Evolutionary conservation across 306 rosid species (phyloP), one percentile per base, ranked within the genome.

Genomic region (Begonia peltatifolia): DNA sequence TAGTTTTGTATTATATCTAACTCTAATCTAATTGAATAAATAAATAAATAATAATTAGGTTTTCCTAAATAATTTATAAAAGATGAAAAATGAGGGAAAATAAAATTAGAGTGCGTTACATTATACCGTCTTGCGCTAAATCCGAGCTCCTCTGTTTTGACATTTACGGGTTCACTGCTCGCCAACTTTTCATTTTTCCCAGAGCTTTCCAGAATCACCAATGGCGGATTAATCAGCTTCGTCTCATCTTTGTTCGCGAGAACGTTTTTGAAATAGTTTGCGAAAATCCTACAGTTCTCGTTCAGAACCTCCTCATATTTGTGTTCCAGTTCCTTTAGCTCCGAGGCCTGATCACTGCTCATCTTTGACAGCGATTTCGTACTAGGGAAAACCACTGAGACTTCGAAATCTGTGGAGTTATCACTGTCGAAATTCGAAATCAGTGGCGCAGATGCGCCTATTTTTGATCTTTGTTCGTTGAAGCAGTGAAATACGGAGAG

Each of bases 91-190:
- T 44, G 4, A 48, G 52, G 38, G 15, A 51, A 47, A 44, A 60
- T 5, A 43, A 36, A 6, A 30, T 30, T 30, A 30, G 38, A 30
- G 38, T 30, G 38, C 54, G 81, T 84, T 88, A 88, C 96, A 74
- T 88, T 84, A 76, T 82, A 71, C 84, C 86, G 96, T 77, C 87
- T 79, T 71, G 75, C 82, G 63, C 60, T 50, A 7, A 72, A 65
- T 50, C n/a, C 38, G 54, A 63, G 42, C 46, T 63, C 66, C 62
- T 52, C 57, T 44, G 68, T 63, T 57, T 70, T 67, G 46, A 5
- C 53, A 13, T 38, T 64, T 65, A 61, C 67, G 54, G 14, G 49
- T 14, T 55, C 54, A 41, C 9, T 54, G 13, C 11, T 15, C 58
- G 64, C 62, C 58, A 52, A 4, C 9, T 23, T 54, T 20, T 35